Percentiles rank a stretch among this genome's conserved stretches.
Evolutionary conservation across 179 eudicot genomes (phyloP).

Genomic region (Silene vulgaris): DNA sequence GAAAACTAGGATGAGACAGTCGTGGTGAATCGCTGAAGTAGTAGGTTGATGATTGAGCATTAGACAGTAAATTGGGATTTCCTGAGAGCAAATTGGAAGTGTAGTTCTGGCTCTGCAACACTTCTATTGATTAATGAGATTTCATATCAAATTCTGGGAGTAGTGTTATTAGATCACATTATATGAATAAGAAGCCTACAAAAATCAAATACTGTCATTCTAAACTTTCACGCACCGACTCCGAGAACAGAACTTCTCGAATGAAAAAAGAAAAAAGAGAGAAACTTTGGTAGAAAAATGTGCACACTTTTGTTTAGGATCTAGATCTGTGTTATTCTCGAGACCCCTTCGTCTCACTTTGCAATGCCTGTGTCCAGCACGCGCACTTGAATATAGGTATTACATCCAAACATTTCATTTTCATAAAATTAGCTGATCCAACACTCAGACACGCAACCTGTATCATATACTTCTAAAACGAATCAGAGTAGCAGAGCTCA

Average conservation of each 20-base stretch:
- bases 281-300: background rate
- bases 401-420: no score
- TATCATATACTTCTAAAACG: background rate
- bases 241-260: background rate
- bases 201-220: constrained; percentile 4
- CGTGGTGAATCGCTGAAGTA: background rate
- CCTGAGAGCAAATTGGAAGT: background rate
- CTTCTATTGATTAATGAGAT: background rate
- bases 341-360: no score
- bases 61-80: background rate
- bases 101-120: no score
- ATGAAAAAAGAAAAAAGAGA: background rate
- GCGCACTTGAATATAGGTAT: no score
- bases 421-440: no score
- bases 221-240: constrained; percentile 11
- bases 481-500: constrained; percentile 23
- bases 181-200: constrained; percentile 14
- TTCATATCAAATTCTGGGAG: constrained; percentile 4
- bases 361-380: no score
- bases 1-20: background rate
- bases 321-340: no score
- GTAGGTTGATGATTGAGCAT: background rate
- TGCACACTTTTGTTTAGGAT: background rate
- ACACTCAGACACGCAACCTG: no score
- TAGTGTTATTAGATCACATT: background rate